Evolutionary conservation across 2,329 filamentous ascomycete genomes (phyloP), one percentile per base, ranked within the genome.

Genomic region (Lecanosticta acicola): DNA sequence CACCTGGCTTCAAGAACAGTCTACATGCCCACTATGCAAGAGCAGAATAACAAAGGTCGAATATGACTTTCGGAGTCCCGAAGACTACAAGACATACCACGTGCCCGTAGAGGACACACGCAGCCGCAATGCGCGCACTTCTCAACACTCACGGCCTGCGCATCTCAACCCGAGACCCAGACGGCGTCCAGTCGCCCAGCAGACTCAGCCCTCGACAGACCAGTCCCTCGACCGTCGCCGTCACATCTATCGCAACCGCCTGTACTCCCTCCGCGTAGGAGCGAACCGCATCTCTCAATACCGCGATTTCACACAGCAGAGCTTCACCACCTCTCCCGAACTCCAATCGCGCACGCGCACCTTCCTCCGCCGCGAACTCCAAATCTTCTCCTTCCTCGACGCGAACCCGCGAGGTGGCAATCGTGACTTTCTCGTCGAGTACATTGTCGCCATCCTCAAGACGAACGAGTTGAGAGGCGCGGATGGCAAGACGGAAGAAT

Each of bases 231-330:
- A 75, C 10, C 75, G 77, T 11, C 83, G 91, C 5, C 79, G 84
- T 47, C 68, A 81, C 17, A 74, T 97, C 53, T 96, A 97, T 64
- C 75, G 77, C 16, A 68, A 83, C 49, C 73, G 80, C 32, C 76
- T 86, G 3, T 93, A 82, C 66, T 91, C 87, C 2, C 75, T 87
- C 1, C 87, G 94, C 57, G 80, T 96, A 3, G 91, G 90, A 36
- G 81, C 84, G 1, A 95, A 93, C 61, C 78, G 80, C 0, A 67
- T 83, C n/a, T 93, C 87, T 0, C 76, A 79, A 19, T 93, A 91
- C 66, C 77, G 76, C 39, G 84, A 5, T 11, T 29, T n/a, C n/a
- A n/a, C n/a, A n/a, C n/a, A n/a, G n/a, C n/a, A n/a, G n/a, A n/a
- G 89, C 49, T 71, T 94, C 21, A 85, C 83, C 0, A 84, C 87